Evolutionary conservation across 441 rosid species (phyloP).

Genomic region (Aleurites moluccanus): DNA sequence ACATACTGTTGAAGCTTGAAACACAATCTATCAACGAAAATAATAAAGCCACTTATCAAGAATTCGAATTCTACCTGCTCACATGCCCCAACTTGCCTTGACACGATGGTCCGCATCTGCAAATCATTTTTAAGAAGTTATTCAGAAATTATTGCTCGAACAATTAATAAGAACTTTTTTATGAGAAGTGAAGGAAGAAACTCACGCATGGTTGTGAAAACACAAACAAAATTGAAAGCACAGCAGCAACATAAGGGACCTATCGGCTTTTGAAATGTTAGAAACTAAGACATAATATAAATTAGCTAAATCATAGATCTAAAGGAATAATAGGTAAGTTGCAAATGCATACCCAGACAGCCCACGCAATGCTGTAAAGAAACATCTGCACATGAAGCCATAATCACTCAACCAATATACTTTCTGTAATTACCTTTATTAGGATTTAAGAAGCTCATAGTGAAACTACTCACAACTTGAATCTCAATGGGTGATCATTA

Average conservation of each 20-base stretch:
- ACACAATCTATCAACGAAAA: background rate
- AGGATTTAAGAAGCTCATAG: background rate
- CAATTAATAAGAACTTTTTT: background rate
- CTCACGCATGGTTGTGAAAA: conserved; percentile 83
- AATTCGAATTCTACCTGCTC: conserved; percentile 58
- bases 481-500: background rate
- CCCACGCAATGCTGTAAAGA: conserved; percentile 79
- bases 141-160: background rate
- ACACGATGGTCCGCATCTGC: conserved; percentile 85
- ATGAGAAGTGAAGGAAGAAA: conserved; percentile 18
- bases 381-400: conserved; percentile 56
- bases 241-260: conserved; percentile 86
- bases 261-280: conserved; percentile 32
- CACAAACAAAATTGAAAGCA: conserved; percentile 56
- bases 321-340: conserved; percentile 16
- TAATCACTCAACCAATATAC: conserved; percentile 9
- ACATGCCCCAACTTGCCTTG: conserved; percentile 73
- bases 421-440: background rate
- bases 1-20: background rate
- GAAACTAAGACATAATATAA: conserved; percentile 12
- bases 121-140: conserved; percentile 12
- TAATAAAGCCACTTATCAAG: background rate
- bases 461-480: background rate
- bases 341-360: conserved; percentile 59
- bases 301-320: background rate